phyloP scores from a whole-genome alignment of 805 yeast species.

The Blastobotrys chiropterorum region DNA sequence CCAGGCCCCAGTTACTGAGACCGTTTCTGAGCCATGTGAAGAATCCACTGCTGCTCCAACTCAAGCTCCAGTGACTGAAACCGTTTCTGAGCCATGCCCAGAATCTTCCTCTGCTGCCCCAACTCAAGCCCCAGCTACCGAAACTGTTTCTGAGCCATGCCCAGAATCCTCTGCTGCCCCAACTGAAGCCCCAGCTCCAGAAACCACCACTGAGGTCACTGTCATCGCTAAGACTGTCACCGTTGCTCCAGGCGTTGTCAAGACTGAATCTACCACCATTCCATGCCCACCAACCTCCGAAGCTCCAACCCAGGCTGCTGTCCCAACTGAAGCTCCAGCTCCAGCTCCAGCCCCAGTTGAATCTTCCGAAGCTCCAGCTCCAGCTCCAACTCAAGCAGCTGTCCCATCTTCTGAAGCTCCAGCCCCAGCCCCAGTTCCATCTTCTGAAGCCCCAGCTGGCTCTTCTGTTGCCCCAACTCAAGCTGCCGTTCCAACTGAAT shows the following conservation, averaged over 20 bases:
- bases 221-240: neutral
- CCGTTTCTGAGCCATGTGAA: neutral
- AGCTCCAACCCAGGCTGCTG: neutral
- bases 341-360: neutral
- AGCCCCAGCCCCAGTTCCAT: neutral
- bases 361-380: neutral
- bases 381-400: neutral
- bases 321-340: neutral
- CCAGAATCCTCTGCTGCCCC: slow-evolving; percentile 1
- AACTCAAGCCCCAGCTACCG: neutral
- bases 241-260: neutral
- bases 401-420: neutral
- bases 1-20: neutral
- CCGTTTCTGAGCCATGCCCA: neutral
- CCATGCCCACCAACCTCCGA: neutral
- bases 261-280: neutral
- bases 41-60: slow-evolving; percentile 1
- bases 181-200: neutral
- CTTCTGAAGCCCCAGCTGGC: neutral
- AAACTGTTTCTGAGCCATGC: neutral
- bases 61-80: neutral
- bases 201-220: neutral
- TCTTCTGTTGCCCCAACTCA: neutral
- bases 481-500: neutral
- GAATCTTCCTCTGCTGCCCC: neutral